These are phyloP conservation scores for Dioscorea dumetorum DNA, from an alignment of 106 monocot genomes.

Conservation along the genomic window DNA sequence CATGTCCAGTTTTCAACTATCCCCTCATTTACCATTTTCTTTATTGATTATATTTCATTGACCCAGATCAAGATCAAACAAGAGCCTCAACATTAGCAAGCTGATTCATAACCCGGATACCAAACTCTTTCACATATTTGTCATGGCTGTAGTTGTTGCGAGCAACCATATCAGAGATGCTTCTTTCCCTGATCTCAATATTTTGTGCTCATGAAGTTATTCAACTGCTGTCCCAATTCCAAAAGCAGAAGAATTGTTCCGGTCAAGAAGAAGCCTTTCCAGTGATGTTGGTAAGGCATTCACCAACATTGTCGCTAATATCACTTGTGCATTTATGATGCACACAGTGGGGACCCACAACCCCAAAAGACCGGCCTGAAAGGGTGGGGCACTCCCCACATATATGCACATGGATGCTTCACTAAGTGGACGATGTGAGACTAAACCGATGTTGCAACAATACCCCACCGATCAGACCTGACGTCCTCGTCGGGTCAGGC, in stretches of 20 bases:
- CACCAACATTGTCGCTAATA: conserved; percentile 21
- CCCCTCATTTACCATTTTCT: conserved; percentile 46
- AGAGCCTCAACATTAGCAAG: conserved; percentile 43
- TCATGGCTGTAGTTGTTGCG: conserved; percentile 42
- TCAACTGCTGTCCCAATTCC: conserved; percentile 38
- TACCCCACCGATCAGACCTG: too few species aligned
- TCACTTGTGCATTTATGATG: conserved; percentile 24
- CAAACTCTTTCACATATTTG: conserved; percentile 49
- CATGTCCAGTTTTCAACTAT: conserved; percentile 44
- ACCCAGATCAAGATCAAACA: conserved; percentile 25
- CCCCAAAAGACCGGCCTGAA: too few species aligned
- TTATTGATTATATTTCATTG: conserved; percentile 68
- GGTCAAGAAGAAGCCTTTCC: conserved; percentile 40
- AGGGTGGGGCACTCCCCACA: too few species aligned
- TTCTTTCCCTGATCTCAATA: conserved; percentile 29
- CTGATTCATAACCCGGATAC: conserved; percentile 20
- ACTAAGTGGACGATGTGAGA: too few species aligned
- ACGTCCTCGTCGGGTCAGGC: too few species aligned
- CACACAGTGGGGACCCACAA: too few species aligned
- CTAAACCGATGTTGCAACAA: too few species aligned
- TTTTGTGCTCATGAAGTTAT: conserved; percentile 24
- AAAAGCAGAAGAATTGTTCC: conserved; percentile 24
- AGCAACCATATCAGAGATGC: too few species aligned
- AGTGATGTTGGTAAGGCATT: conserved; percentile 34
- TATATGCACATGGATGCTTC: too few species aligned